Conservation (phyloP, 768 basidiomycete species). For the Podaxis sp. region DNA sequence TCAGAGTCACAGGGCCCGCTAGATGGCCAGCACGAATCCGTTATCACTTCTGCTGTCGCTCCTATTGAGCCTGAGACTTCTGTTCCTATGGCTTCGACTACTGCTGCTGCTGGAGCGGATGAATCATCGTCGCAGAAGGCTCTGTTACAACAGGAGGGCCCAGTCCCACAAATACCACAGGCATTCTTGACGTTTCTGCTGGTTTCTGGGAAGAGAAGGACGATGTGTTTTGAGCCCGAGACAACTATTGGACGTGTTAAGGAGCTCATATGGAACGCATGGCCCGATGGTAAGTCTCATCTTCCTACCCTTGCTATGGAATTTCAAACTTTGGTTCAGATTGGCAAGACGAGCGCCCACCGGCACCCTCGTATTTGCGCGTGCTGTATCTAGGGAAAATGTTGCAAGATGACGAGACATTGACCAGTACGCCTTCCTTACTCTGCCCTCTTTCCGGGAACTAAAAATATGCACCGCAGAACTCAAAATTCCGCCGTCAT, state of each 20-base stretch:
- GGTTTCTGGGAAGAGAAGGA: slow-evolving; percentile 64
- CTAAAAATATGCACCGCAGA: slow-evolving; percentile 21
- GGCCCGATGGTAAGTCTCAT: slow-evolving; percentile 62
- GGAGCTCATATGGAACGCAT: slow-evolving; percentile 82
- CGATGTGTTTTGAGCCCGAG: slow-evolving; percentile 75
- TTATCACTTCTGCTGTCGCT: neutral
- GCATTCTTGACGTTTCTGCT: slow-evolving; percentile 70
- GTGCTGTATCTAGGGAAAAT: slow-evolving; percentile 78
- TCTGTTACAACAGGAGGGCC: slow-evolving; percentile 17
- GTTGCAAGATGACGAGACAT: slow-evolving; percentile 81
- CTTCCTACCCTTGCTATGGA: neutral
- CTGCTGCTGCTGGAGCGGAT: slow-evolving; percentile 18
- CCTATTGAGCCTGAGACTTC: slow-evolving; percentile 7
- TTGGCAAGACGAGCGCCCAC: slow-evolving; percentile 79
- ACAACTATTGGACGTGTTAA: slow-evolving; percentile 77
- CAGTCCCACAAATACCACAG: slow-evolving; percentile 61
- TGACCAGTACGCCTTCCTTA: slow-evolving; percentile 49
- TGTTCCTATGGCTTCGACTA: slow-evolving; percentile 23
- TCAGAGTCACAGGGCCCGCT: neutral
- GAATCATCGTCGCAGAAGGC: slow-evolving; percentile 12
- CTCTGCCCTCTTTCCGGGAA: neutral
- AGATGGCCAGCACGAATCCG: neutral
- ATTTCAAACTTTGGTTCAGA: slow-evolving; percentile 36
- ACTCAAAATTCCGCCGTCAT: slow-evolving; percentile 34
- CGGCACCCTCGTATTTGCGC: slow-evolving; percentile 74